Conservation (phyloP, 2,329 filamentous ascomycete species). For the Epichloe hybrida region DNA sequence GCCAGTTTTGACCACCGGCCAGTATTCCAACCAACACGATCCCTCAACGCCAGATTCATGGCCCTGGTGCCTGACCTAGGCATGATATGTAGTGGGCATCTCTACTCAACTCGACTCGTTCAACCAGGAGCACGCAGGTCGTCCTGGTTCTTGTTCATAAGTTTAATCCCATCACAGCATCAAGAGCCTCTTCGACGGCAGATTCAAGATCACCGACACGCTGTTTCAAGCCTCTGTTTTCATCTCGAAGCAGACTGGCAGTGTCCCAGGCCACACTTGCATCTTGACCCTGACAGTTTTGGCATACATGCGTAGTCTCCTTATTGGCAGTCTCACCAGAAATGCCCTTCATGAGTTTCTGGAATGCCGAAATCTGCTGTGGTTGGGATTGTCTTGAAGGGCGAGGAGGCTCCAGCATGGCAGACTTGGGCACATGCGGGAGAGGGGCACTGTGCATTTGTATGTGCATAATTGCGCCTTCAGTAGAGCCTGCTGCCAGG, state of each 20-base stretch:
- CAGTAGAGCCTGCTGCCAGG: constrained; percentile 19
- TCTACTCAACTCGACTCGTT: neutral
- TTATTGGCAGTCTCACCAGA: constrained; percentile 21
- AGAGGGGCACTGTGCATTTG: constrained; percentile 2
- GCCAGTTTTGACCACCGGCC: neutral
- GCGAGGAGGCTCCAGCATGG: constrained; percentile 13
- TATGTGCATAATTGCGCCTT: neutral
- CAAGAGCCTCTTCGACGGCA: constrained; percentile 47
- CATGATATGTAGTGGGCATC: neutral
- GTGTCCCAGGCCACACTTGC: constrained; percentile 52
- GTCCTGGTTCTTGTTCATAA: neutral
- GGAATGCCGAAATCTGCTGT: constrained; percentile 22
- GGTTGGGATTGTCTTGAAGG: constrained; percentile 23
- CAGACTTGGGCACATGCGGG: constrained; percentile 11
- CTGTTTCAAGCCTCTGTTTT: constrained; percentile 48
- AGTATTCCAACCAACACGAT: neutral
- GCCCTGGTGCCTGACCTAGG: neutral
- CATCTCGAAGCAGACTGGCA: constrained; percentile 44
- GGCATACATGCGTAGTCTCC: constrained; percentile 24
- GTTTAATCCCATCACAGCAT: constrained; percentile 40
- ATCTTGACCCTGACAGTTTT: constrained; percentile 45
- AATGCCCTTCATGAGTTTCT: constrained; percentile 29
- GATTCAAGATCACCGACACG: constrained; percentile 45
- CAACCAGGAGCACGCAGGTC: neutral
- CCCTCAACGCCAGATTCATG: neutral